Conservation (phyloP, 768 basidiomycete genomes). For the Pleurotus tuber-regium region DNA sequence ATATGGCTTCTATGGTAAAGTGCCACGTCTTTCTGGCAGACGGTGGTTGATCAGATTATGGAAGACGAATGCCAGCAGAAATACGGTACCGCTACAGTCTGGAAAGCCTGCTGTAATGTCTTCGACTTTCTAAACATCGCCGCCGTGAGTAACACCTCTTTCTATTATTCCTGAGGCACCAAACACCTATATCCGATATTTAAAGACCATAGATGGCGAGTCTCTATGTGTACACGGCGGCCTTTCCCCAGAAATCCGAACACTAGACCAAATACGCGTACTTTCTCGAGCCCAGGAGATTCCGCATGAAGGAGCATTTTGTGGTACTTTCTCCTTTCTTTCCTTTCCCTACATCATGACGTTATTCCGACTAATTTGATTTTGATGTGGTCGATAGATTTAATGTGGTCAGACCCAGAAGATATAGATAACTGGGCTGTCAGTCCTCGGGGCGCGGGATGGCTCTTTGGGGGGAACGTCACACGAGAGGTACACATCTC, state of each 20-base stretch:
- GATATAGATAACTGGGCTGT: constrained; percentile 97
- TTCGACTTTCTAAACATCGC: constrained; percentile 96
- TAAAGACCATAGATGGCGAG: constrained; percentile 91
- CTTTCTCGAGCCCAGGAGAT: constrained; percentile 96
- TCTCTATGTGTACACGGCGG: constrained; percentile 95
- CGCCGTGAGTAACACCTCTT: constrained; percentile 53
- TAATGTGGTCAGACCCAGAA: constrained; percentile 99
- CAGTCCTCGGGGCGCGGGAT: constrained; percentile 93
- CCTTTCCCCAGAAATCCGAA: constrained; percentile 92
- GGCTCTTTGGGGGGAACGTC: constrained; percentile 87
- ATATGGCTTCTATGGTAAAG: constrained; percentile 95
- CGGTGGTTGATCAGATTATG: constrained; percentile 1
- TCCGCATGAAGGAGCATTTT: constrained; percentile 98
- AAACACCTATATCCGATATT: background rate
- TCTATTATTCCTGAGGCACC: background rate
- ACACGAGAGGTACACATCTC: constrained; percentile 66
- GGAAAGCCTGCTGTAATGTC: constrained; percentile 96
- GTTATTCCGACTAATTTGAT: constrained; percentile 1
- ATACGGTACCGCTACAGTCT: constrained; percentile 91
- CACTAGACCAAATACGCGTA: constrained; percentile 91
- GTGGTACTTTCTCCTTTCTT: constrained; percentile 49
- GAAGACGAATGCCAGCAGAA: constrained; percentile 97
- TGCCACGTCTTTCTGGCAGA: background rate
- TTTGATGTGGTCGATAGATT: constrained; percentile 47
- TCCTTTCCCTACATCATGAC: background rate